Evolutionary conservation across 2,329 filamentous ascomycete genomes (phyloP).

Genomic region (Penicillium psychrosexuale): DNA sequence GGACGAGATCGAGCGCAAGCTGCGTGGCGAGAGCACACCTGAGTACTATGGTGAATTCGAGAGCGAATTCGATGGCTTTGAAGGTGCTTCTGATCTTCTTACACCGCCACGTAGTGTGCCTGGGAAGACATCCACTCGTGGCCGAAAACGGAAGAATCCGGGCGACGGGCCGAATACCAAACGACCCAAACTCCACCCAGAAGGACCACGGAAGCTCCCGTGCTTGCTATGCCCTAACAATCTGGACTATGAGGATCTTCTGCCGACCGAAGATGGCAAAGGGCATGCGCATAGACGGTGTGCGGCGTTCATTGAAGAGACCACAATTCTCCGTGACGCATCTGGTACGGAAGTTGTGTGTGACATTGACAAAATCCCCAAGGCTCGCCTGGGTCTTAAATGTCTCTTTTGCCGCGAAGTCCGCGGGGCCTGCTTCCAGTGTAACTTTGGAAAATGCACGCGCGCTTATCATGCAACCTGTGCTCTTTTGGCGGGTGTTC

Average conservation of each 20-base stretch:
- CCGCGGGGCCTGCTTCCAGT: slow-evolving; percentile 95
- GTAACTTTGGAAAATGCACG: slow-evolving; percentile 89
- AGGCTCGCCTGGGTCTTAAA: slow-evolving; percentile 84
- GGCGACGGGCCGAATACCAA: slow-evolving; percentile 63
- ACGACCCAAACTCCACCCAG: slow-evolving; percentile 72
- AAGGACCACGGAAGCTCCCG: slow-evolving; percentile 68
- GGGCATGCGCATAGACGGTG: slow-evolving; percentile 80
- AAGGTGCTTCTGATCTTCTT: slow-evolving; percentile 66
- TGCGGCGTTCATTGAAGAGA: slow-evolving; percentile 88
- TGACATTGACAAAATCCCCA: slow-evolving; percentile 77
- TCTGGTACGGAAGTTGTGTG: slow-evolving; percentile 68
- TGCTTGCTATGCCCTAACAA: slow-evolving; percentile 93
- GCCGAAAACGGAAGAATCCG: slow-evolving; percentile 67
- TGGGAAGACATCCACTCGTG: slow-evolving; percentile 60
- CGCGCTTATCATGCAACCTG: slow-evolving; percentile 94
- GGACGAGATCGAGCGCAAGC: slow-evolving; percentile 88
- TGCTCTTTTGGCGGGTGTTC: slow-evolving; percentile 84
- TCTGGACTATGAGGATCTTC: slow-evolving; percentile 73
- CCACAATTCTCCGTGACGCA: slow-evolving; percentile 71
- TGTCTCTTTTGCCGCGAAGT: slow-evolving; percentile 94
- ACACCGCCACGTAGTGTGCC: slow-evolving; percentile 74
- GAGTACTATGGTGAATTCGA: slow-evolving; percentile 52
- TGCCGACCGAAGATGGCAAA: slow-evolving; percentile 82
- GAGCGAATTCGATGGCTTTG: slow-evolving; percentile 62
- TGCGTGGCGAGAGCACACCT: slow-evolving; percentile 73